phyloP scores from a whole-genome alignment of 2,329 filamentous ascomycete genomes.

The Neopestalotiopsis sp. region DNA sequence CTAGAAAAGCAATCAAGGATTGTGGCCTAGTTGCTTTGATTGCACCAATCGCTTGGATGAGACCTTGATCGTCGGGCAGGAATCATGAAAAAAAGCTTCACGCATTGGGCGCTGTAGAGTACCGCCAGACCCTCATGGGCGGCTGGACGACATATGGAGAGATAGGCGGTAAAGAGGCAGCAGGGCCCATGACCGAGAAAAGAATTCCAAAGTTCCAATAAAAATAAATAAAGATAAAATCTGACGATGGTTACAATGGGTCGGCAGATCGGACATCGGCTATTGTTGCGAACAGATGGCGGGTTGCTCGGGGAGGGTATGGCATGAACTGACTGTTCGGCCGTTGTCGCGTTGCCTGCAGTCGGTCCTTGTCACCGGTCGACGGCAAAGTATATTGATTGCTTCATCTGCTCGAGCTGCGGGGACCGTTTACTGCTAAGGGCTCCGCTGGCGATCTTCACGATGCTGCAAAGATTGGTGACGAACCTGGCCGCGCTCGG shows the following conservation, averaged over 20 bases:
- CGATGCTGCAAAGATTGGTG: neutral
- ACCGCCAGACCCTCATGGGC: neutral
- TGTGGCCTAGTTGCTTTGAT: neutral
- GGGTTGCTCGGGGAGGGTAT: neutral
- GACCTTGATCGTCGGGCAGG: neutral
- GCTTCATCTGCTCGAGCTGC: neutral
- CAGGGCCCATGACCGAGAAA: neutral
- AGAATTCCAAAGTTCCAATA: neutral
- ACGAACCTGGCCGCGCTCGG: neutral
- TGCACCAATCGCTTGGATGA: neutral
- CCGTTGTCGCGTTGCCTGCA: neutral
- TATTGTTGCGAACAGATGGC: slow-evolving; percentile 2
- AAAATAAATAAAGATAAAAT: neutral
- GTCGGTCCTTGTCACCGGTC: slow-evolving; percentile 1
- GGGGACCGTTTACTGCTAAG: neutral
- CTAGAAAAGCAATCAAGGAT: neutral
- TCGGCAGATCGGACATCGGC: neutral
- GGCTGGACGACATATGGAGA: neutral
- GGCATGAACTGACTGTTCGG: neutral
- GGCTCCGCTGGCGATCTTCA: slow-evolving; percentile 1
- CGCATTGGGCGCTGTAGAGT: neutral
- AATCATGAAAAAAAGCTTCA: neutral
- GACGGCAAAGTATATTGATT: slow-evolving; percentile 3
- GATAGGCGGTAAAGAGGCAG: neutral
- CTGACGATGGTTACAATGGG: neutral